Evolutionary conservation across 257 asterid species (phyloP).

Genomic region (Coffea eugenioides): DNA sequence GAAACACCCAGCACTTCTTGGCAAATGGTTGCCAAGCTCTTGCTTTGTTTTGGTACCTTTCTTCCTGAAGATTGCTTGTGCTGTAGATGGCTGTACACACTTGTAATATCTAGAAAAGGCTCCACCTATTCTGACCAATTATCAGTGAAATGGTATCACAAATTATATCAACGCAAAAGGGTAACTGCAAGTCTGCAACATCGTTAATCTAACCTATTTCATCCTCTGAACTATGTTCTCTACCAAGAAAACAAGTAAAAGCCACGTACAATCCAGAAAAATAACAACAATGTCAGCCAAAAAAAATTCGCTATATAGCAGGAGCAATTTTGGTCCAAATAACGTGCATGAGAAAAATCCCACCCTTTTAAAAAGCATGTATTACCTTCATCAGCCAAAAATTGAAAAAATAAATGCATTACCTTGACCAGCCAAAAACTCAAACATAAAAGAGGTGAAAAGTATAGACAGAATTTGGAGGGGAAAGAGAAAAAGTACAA

Average conservation of each 20-base stretch:
- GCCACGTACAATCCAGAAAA: too few relatives aligned
- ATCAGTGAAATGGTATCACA: background rate
- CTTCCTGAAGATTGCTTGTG: slow-evolving; percentile 48
- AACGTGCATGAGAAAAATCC: too few relatives aligned
- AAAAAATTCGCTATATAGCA: too few relatives aligned
- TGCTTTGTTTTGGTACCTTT: slow-evolving; percentile 56
- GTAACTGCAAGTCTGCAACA: background rate
- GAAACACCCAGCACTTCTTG: slow-evolving; percentile 72
- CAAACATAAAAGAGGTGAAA: background rate
- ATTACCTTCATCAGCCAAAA: too few relatives aligned
- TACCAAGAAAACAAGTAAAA: background rate
- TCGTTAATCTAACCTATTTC: background rate
- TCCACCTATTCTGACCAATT: slow-evolving; percentile 57
- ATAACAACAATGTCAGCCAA: too few relatives aligned
- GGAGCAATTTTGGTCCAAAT: too few relatives aligned
- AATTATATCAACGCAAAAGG: background rate
- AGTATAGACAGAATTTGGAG: background rate
- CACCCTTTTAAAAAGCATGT: too few relatives aligned
- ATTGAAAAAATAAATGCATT: background rate
- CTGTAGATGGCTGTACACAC: slow-evolving; percentile 58
- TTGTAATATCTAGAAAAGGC: slow-evolving; percentile 73
- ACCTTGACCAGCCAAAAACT: too few relatives aligned
- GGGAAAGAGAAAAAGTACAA: background rate
- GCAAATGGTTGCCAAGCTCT: slow-evolving; percentile 84
- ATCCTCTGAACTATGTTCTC: background rate